Percentiles rank a stretch among this genome's conserved stretches.
Conservation (phyloP, 192 early-diverging fungal genomes). For the Neocallimastix lanati region DNA sequence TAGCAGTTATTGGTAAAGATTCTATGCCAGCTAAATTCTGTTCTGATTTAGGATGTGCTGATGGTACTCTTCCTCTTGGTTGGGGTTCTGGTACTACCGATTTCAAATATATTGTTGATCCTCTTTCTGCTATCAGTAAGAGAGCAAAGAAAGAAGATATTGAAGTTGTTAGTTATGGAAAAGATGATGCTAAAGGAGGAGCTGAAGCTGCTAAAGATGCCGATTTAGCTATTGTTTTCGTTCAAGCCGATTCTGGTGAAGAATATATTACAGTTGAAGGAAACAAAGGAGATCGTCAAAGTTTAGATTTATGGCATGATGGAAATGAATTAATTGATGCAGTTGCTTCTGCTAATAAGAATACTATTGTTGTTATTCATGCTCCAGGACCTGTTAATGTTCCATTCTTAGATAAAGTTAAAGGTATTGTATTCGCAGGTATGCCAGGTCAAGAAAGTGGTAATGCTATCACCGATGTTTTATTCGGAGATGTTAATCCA, state of each 20-base stretch:
- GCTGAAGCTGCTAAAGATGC: conserved; percentile 6
- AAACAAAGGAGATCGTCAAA: conserved; percentile 6
- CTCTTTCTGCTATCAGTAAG: background rate
- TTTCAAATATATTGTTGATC: conserved; percentile 3
- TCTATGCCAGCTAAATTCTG: conserved; percentile 5
- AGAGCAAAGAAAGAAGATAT: too few species aligned
- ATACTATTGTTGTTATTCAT: conserved; percentile 21
- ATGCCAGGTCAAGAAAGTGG: conserved; percentile 50
- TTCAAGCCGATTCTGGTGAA: background rate
- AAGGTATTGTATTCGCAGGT: conserved; percentile 26
- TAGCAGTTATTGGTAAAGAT: conserved; percentile 22
- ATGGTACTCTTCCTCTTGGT: background rate
- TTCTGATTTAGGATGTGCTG: background rate
- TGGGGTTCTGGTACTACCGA: conserved; percentile 4
- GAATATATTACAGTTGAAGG: background rate
- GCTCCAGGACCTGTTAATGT: conserved; percentile 29
- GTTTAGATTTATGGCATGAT: conserved; percentile 11
- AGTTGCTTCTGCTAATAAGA: conserved; percentile 13
- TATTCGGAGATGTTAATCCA: conserved; percentile 48
- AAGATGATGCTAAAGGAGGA: background rate
- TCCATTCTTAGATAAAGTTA: conserved; percentile 18
- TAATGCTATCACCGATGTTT: conserved; percentile 46
- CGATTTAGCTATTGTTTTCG: conserved; percentile 17
- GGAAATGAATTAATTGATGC: conserved; percentile 15
- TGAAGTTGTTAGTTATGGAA: too few species aligned